phyloP scores from a whole-genome alignment of 192 early-diverging fungal genomes.

The Irineochytrium annulatum region DNA sequence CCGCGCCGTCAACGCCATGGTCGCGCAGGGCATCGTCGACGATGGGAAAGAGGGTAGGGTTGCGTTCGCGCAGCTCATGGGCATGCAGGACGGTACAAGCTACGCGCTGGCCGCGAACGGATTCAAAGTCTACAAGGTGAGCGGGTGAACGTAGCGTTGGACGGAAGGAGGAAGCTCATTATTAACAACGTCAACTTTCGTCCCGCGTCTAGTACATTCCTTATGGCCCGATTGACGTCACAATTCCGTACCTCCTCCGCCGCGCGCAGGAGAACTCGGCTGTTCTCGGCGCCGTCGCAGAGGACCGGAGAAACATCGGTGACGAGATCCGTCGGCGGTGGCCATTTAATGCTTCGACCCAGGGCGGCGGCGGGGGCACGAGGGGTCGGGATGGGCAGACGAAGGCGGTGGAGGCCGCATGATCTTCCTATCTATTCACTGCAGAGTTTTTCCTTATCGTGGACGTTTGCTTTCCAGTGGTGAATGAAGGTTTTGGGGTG shows the following conservation, averaged over 20 bases:
- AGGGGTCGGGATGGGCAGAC: too few relatives aligned
- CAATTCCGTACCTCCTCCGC: slow-evolving; percentile 89
- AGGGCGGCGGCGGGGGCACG: too few relatives aligned
- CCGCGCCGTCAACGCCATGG: slow-evolving; percentile 59
- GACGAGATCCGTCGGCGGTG: slow-evolving; percentile 19
- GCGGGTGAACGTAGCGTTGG: not conserved
- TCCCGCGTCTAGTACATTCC: slow-evolving; percentile 63
- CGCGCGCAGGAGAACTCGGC: slow-evolving; percentile 92
- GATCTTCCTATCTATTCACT: too few relatives aligned
- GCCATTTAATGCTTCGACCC: slow-evolving; percentile 2
- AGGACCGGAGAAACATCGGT: slow-evolving; percentile 24
- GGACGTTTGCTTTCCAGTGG: too few relatives aligned
- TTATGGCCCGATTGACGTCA: slow-evolving; percentile 84
- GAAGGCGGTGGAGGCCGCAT: too few relatives aligned
- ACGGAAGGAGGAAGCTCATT: too few relatives aligned
- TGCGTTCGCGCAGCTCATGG: slow-evolving; percentile 89
- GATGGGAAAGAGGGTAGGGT: slow-evolving; percentile 51
- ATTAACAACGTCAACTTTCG: too few relatives aligned
- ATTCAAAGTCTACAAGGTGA: slow-evolving; percentile 73
- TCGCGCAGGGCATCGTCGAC: slow-evolving; percentile 48
- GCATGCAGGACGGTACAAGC: slow-evolving; percentile 90
- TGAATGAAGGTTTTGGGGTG: too few relatives aligned
- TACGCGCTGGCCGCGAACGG: slow-evolving; percentile 73
- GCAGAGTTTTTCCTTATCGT: too few relatives aligned
- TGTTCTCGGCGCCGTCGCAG: slow-evolving; percentile 54